Base-by-base conservation (phyloP, 768 basidiomycete species). In the Phylloporus sp. region DNA sequence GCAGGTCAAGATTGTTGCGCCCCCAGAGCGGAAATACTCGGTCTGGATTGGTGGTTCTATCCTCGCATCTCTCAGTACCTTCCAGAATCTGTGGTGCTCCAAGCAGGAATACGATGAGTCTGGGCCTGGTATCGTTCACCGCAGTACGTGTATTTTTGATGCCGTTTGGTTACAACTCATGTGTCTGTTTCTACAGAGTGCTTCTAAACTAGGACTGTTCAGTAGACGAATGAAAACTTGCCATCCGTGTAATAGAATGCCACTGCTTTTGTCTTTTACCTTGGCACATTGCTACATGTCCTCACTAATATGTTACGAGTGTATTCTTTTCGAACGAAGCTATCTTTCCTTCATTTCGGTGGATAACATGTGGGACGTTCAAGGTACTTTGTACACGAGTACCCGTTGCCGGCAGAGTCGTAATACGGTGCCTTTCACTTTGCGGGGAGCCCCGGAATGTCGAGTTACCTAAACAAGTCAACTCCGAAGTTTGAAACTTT, bases 1-100 rank as follows among this genome's bases (percentile, higher is more conserved):
- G 24, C 53, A 82, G 80, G 86, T 93, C 75, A 93, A 91, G 83
- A 91, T 94, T 50, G 87, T 91, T 53, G 89, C 92, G 54, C 92
- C 93, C 45, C 91, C 92, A 49, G 92, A 95, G 78, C 78, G 92
- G 62, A 95, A 91, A 71, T 93, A 93, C 81, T 92, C 90, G 49
- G 93, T 95, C 73, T 97, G 94, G 90, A 93, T 93, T 61, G 88
- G 88, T 75, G 88, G 87, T 53, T 87, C 85, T 38, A 90, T 89
- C 62, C 74, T 90, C 59, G 93, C 92, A 40, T 93, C 91, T 28
- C 80, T 97, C 45, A 87, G 83, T 66, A 95, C 93, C 61, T 95
- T 95, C 93, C 93, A 95, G 77, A 94, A 93, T 69, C 75, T 95
- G 73, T 97, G 94, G 92, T 87, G 87, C 73, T 85, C 86, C 52